Evolutionary conservation across 495 filamentous ascomycete species (phyloP).

Genomic region (Daldinia childiae): DNA sequence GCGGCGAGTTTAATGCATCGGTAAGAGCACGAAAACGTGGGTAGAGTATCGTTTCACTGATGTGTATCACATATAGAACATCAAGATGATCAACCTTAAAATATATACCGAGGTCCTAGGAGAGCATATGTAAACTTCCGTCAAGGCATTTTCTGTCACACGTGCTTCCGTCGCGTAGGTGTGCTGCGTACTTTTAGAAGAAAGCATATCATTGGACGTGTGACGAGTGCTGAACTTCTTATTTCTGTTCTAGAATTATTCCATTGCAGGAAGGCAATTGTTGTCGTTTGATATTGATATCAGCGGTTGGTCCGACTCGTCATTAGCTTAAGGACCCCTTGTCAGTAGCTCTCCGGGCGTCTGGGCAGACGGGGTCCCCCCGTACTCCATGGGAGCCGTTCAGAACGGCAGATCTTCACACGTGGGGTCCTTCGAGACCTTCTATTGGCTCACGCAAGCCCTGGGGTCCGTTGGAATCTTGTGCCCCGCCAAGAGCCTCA

Average conservation of each 20-base stretch:
- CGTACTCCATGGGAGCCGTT: conserved; percentile 28
- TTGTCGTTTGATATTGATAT: conserved; percentile 1
- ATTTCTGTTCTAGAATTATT: conserved; percentile 36
- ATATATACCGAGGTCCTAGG: background rate
- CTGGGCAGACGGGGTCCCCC: conserved; percentile 25
- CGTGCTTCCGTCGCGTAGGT: conserved; percentile 10
- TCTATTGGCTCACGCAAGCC: conserved; percentile 19
- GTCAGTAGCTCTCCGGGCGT: conserved; percentile 26
- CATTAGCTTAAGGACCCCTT: conserved; percentile 9
- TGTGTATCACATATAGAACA: background rate
- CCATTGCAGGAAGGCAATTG: conserved; percentile 31
- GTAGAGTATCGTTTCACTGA: background rate
- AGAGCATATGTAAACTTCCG: background rate
- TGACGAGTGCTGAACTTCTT: conserved; percentile 1
- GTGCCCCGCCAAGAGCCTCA: conserved; percentile 41
- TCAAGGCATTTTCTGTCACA: background rate
- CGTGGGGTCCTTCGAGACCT: conserved; percentile 24
- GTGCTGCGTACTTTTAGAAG: background rate
- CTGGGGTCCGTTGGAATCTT: conserved; percentile 6
- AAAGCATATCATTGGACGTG: conserved; percentile 10
- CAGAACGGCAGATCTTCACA: conserved; percentile 31
- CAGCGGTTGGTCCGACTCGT: conserved; percentile 18
- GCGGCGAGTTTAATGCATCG: background rate
- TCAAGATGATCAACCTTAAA: background rate
- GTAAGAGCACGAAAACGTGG: background rate